A percentile compares a stretch with the other conserved stretches of the same genome.
These are phyloP conservation scores for Crucibulum laeve DNA, from an alignment of 768 basidiomycete genomes.

Conservation along the genomic window DNA sequence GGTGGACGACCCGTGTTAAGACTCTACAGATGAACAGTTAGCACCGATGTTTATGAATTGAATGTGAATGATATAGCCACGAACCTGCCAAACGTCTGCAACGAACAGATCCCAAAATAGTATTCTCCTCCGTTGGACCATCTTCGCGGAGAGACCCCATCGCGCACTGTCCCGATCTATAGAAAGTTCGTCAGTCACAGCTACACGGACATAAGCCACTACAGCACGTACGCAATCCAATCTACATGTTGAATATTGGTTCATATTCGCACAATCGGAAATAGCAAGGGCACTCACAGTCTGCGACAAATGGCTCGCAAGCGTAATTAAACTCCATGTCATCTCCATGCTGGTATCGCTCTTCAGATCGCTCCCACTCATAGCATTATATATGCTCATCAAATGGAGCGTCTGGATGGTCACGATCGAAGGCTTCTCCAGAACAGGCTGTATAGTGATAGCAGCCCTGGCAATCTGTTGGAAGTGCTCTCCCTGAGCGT, in stretches of 20 bases:
- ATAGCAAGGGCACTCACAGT: constrained; percentile 38
- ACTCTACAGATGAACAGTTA: constrained; percentile 35
- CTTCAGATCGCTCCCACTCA: constrained; percentile 60
- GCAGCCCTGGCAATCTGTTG: constrained; percentile 64
- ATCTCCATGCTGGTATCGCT: constrained; percentile 70
- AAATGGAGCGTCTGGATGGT: constrained; percentile 70
- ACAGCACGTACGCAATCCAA: constrained; percentile 60
- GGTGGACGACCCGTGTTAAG: constrained; percentile 71
- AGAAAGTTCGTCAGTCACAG: constrained; percentile 5
- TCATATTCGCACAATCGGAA: constrained; percentile 1
- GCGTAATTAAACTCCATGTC: constrained; percentile 61
- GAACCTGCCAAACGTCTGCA: constrained; percentile 65
- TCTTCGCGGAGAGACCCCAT: constrained; percentile 59
- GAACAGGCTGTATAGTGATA: constrained; percentile 59
- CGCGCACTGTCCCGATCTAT: constrained; percentile 62
- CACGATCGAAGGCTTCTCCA: constrained; percentile 67
- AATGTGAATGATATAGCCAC: constrained; percentile 10
- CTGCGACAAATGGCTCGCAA: constrained; percentile 64
- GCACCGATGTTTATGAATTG: not conserved
- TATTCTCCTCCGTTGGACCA: constrained; percentile 60
- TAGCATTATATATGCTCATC: constrained; percentile 64
- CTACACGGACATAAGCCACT: not conserved
- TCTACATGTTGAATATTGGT: constrained; percentile 24
- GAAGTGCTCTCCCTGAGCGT: constrained; percentile 54
- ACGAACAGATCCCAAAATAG: constrained; percentile 80